These are phyloP conservation scores for Tricholoma saponaceum DNA, from an alignment of 768 basidiomycete species.

Conservation along the genomic window DNA sequence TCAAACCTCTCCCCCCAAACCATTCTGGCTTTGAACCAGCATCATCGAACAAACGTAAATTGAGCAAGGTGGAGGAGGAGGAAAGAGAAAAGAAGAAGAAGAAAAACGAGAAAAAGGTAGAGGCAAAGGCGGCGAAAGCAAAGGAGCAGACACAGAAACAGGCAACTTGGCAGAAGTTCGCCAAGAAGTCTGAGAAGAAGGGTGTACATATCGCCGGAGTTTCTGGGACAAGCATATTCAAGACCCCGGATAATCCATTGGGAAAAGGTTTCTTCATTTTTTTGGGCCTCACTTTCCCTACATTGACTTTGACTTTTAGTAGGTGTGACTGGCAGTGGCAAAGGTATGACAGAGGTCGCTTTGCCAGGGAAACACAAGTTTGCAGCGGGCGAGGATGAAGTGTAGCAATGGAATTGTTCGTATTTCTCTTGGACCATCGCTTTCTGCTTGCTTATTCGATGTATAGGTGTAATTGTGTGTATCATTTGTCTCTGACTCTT, in stretches of 20 bases:
- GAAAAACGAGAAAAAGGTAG: constrained; percentile 92
- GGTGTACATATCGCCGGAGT: constrained; percentile 88
- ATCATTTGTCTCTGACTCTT: constrained; percentile 2
- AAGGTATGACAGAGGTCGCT: constrained; percentile 81
- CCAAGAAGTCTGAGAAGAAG: constrained; percentile 92
- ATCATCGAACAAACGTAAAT: constrained; percentile 68
- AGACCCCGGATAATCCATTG: constrained; percentile 88
- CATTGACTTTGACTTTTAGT: constrained; percentile 41
- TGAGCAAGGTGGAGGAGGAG: constrained; percentile 77
- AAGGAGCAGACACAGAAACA: constrained; percentile 86
- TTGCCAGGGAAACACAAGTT: constrained; percentile 76
- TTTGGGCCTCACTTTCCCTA: constrained; percentile 2
- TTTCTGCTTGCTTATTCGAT: background rate
- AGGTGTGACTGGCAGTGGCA: constrained; percentile 88
- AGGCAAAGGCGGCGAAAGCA: constrained; percentile 77
- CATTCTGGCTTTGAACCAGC: constrained; percentile 40
- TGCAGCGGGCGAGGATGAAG: constrained; percentile 42
- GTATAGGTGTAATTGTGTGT: background rate
- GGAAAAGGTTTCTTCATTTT: constrained; percentile 61
- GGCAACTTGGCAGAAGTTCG: constrained; percentile 90
- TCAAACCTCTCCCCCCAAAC: constrained; percentile 66
- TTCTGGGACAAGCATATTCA: constrained; percentile 88
- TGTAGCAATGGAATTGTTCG: constrained; percentile 15
- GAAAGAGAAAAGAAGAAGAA: constrained; percentile 89
- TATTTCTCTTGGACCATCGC: background rate